Percentiles rank a stretch among this genome's conserved stretches.
These are phyloP conservation scores for Candida sithepensis DNA, from an alignment of 805 yeast genomes.

Conservation along the genomic window DNA sequence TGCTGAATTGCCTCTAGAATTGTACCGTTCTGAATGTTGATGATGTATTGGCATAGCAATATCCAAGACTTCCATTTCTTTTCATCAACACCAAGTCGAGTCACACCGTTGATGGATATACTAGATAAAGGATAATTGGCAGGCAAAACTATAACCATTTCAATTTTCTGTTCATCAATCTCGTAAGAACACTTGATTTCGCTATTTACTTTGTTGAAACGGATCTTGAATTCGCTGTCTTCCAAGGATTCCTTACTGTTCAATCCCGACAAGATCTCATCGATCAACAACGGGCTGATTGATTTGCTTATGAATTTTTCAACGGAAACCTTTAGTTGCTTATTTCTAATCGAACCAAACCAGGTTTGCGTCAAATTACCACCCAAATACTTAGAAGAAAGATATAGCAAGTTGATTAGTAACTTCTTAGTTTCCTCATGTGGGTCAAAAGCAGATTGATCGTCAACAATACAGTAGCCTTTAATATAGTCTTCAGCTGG, in stretches of 20 bases:
- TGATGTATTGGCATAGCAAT: conserved; percentile 80
- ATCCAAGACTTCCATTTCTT: conserved; percentile 95
- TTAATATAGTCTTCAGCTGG: conserved; percentile 27
- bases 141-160: conserved; percentile 73
- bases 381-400: conserved; percentile 48
- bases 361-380: conserved; percentile 62
- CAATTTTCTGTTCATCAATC: conserved; percentile 86
- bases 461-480: conserved; percentile 16
- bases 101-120: conserved; percentile 72
- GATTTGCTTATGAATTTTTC: conserved; percentile 59
- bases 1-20: conserved; percentile 64
- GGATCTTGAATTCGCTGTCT: conserved; percentile 52
- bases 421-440: conserved; percentile 37
- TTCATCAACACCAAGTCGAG: conserved; percentile 84
- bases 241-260: conserved; percentile 26
- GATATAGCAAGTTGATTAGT: conserved; percentile 48
- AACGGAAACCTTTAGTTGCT: conserved; percentile 54
- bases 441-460: conserved; percentile 14
- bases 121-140: conserved; percentile 71
- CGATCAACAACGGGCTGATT: conserved; percentile 63
- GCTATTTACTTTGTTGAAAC: conserved; percentile 53
- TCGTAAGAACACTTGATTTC: conserved; percentile 72
- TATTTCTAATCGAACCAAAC: conserved; percentile 68
- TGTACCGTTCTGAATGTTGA: conserved; percentile 71
- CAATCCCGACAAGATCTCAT: conserved; percentile 43